Base-by-base conservation (phyloP, 495 filamentous ascomycete genomes). In the Podospora didyma region DNA sequence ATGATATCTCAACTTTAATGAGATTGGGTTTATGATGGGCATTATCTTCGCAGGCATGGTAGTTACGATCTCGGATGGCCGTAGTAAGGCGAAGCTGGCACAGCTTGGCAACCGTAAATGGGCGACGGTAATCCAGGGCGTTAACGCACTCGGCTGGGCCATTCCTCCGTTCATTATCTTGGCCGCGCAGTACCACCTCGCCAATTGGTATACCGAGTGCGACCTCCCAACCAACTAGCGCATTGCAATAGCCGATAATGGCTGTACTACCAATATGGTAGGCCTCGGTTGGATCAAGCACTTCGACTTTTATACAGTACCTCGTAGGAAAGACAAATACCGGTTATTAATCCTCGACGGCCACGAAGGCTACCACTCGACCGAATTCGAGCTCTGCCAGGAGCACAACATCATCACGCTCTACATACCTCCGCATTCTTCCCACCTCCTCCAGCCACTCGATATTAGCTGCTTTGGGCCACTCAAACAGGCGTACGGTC, bases 11-110 rank as follows among this genome's bases (percentile, higher is more conserved):
- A 80, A 79, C 60, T 77, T 79, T 59, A 64, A 79, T 58, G 65
- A 79, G 59, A 72, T 67, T 50, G 63, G 71, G 14, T 69, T 77
- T 62, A 57, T 67, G 51, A 76, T 78, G 58, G 70, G 67, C 10
- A 52, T 73, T 44, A 67, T 71, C 51, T 20, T 45, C 17, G 56
- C 57, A 49, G 55, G 31, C 31, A 69, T 65, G 57, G 68, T 75
- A 44, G 56, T 74, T 46, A 74, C 58, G 42, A 11, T 44, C 22
- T 42, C 64, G 46, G 58, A 75, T 46, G 50, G 60, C 46, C 17
- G 16, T 57, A 51, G 52, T 50, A 50, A 59, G 50, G 57, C 61
- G 23, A 60, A 46, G 22, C 37, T 58, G 45, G 51, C 61, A 26
- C 63, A 78, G 60, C 68, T 62, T 57, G 69, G 71, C 22, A 56